Conservation (phyloP, 345 rosid genomes). For the Noccaea bulbosa region DNA sequence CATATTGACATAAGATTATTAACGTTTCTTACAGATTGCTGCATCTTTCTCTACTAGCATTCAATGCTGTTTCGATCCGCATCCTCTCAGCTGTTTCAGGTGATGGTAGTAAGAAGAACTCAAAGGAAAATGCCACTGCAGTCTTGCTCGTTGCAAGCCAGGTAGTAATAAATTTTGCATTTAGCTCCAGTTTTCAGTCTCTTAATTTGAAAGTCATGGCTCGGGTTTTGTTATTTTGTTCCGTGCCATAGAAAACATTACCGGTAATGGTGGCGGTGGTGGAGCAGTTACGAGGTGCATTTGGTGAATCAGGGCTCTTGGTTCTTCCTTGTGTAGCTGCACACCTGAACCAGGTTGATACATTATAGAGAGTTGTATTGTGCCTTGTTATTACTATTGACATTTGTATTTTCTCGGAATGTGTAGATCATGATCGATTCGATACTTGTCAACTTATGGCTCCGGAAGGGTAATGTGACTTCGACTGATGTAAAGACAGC, state of each 20-base stretch:
- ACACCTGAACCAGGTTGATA: constrained; percentile 71
- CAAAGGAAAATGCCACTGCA: constrained; percentile 70
- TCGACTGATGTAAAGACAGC: constrained; percentile 30
- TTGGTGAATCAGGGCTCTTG: constrained; percentile 85
- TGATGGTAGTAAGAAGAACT: constrained; percentile 50
- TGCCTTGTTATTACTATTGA: not conserved
- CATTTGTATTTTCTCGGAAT: not conserved
- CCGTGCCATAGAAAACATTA: constrained; percentile 68
- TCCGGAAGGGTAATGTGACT: constrained; percentile 14
- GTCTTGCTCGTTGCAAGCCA: constrained; percentile 83
- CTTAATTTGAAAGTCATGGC: constrained; percentile 12
- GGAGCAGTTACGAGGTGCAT: constrained; percentile 80
- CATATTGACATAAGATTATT: constrained; percentile 25
- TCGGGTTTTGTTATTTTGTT: not conserved
- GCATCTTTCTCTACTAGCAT: constrained; percentile 67
- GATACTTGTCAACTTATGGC: constrained; percentile 41
- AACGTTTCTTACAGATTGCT: constrained; percentile 54
- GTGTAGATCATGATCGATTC: constrained; percentile 46
- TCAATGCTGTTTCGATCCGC: constrained; percentile 60
- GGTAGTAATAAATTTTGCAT: constrained; percentile 44
- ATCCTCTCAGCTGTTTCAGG: constrained; percentile 61
- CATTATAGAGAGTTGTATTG: not conserved
- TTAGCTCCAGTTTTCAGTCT: not conserved
- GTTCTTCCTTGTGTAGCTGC: constrained; percentile 97
- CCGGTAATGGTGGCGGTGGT: constrained; percentile 91